Evolutionary conservation across 805 yeast species (phyloP).

Genomic region (Cyberlindnera mycetangii): DNA sequence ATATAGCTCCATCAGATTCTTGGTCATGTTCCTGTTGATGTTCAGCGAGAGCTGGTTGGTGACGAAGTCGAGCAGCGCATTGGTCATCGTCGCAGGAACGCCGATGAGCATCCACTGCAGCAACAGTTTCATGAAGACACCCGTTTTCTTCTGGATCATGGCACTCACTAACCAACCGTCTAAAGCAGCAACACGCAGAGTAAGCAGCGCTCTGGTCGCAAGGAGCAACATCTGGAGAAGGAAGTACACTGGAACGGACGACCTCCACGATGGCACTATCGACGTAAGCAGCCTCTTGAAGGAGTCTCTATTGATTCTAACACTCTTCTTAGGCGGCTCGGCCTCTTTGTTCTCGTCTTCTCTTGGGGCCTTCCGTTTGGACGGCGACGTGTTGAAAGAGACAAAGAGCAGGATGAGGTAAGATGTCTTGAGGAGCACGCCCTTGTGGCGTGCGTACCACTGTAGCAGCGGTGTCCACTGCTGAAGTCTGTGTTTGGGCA

Average conservation of each 20-base stretch:
- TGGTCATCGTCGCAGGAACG: conserved; percentile 78
- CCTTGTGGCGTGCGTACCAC: conserved; percentile 28
- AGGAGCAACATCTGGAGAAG: conserved; percentile 40
- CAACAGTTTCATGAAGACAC: conserved; percentile 58
- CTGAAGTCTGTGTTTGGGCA: background rate
- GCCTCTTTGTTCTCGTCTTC: conserved; percentile 1
- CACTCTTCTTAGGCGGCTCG: background rate
- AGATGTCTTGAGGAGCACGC: conserved; percentile 27
- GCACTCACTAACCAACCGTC: conserved; percentile 86
- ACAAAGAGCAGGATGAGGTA: conserved; percentile 25
- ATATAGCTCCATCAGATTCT: conserved; percentile 63
- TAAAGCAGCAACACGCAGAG: conserved; percentile 78
- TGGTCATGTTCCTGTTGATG: conserved; percentile 64
- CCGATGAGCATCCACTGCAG: conserved; percentile 82
- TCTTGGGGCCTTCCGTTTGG: conserved; percentile 6
- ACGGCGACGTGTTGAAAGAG: conserved; percentile 24
- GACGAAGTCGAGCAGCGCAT: conserved; percentile 63
- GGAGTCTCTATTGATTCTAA: conserved; percentile 15
- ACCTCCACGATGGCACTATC: conserved; percentile 25
- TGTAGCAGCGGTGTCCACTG: conserved; percentile 12
- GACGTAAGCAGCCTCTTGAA: conserved; percentile 16
- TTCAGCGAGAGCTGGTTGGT: conserved; percentile 54
- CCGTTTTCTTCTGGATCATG: conserved; percentile 67
- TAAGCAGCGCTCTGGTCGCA: conserved; percentile 64
- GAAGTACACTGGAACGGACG: conserved; percentile 25